Evolutionary conservation across 2,329 filamentous ascomycete species (phyloP).

Genomic region (Neobulgaria alba): DNA sequence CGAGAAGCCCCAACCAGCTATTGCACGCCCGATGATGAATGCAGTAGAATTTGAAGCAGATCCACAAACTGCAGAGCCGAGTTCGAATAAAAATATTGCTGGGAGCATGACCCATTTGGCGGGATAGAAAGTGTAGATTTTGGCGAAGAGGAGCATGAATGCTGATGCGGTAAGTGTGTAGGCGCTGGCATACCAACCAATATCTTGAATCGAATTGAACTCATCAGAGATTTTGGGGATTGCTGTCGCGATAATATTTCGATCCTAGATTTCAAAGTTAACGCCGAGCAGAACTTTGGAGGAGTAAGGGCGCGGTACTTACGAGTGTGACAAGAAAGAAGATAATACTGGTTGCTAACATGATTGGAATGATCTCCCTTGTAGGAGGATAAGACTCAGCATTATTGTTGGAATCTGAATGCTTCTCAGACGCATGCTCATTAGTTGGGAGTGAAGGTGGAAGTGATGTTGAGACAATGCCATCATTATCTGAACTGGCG

Average conservation of each 20-base stretch:
- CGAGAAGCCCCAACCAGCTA: slow-evolving; percentile 26
- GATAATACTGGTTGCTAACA: neutral
- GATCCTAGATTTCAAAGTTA: slow-evolving; percentile 8
- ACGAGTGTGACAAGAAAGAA: slow-evolving; percentile 6
- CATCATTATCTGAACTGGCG: too few species aligned
- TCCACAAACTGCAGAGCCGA: slow-evolving; percentile 28
- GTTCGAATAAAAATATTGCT: slow-evolving; percentile 26
- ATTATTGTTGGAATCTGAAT: too few species aligned
- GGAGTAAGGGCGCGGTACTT: neutral
- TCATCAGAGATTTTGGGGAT: slow-evolving; percentile 33
- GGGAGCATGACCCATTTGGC: slow-evolving; percentile 23
- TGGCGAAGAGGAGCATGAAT: slow-evolving; percentile 19
- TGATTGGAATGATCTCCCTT: slow-evolving; percentile 1
- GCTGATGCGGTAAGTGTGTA: slow-evolving; percentile 30
- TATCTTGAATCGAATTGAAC: slow-evolving; percentile 30
- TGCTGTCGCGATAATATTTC: slow-evolving; percentile 26
- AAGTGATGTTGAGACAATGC: too few species aligned
- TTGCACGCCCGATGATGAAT: slow-evolving; percentile 28
- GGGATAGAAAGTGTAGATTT: slow-evolving; percentile 16
- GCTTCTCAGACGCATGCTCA: too few species aligned
- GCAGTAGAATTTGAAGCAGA: slow-evolving; percentile 25
- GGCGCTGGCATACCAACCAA: slow-evolving; percentile 31
- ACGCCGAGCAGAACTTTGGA: neutral
- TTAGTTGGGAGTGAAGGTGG: too few species aligned
- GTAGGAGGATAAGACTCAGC: slow-evolving; percentile 2